A percentile compares a stretch with the other conserved stretches of the same genome.
These are phyloP conservation scores for Dryadomyces quercus-mongolicae DNA, from an alignment of 2,329 filamentous ascomycete genomes.

Conservation along the genomic window DNA sequence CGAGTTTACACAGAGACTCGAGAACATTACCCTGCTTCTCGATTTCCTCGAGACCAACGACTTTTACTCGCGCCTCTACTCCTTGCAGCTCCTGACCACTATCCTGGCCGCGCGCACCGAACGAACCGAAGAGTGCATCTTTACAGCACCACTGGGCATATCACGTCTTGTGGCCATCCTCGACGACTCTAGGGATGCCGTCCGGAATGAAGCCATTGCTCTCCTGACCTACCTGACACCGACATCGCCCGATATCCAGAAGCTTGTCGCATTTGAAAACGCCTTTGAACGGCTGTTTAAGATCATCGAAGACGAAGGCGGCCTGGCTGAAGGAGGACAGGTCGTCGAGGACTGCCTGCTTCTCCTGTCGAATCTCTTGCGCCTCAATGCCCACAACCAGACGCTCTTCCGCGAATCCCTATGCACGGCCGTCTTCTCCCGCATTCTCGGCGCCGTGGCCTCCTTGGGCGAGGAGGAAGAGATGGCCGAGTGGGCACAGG, in stretches of 20 bases:
- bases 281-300: slow-evolving; percentile 79
- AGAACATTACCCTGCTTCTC: slow-evolving; percentile 85
- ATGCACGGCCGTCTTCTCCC: slow-evolving; percentile 59
- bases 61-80: slow-evolving; percentile 86
- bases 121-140: slow-evolving; percentile 86
- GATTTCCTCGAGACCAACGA: slow-evolving; percentile 79
- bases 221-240: slow-evolving; percentile 82
- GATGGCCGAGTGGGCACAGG: slow-evolving; percentile 61
- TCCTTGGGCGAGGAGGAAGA: slow-evolving; percentile 31
- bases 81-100: slow-evolving; percentile 75
- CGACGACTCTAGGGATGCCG: slow-evolving; percentile 74
- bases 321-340: slow-evolving; percentile 69
- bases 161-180: slow-evolving; percentile 73
- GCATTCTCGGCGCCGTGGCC: slow-evolving; percentile 47
- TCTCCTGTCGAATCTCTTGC: slow-evolving; percentile 76
- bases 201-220: slow-evolving; percentile 79
- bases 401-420: slow-evolving; percentile 87
- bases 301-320: slow-evolving; percentile 73
- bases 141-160: slow-evolving; percentile 78
- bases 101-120: slow-evolving; percentile 79
- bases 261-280: slow-evolving; percentile 90
- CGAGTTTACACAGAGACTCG: slow-evolving; percentile 94
- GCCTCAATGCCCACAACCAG: slow-evolving; percentile 83
- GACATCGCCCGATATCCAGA: slow-evolving; percentile 78
- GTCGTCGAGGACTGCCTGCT: slow-evolving; percentile 89